Conservation (phyloP, 345 rosid genomes). For the Angophora floribunda region DNA sequence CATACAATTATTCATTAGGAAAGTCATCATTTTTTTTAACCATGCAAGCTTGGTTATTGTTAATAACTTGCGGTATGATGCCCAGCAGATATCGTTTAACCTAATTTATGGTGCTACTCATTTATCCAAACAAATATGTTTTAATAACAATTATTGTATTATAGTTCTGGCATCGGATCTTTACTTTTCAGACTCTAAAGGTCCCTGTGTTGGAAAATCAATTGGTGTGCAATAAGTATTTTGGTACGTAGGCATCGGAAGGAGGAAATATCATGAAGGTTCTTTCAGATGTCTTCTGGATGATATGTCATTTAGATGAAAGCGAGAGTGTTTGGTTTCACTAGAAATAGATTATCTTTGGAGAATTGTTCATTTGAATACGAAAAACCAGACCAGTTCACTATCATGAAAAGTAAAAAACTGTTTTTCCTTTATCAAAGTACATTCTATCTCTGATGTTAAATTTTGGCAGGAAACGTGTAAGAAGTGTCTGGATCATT, state of each 20-base stretch:
- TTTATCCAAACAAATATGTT: neutral
- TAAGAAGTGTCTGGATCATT: neutral
- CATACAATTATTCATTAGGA: neutral
- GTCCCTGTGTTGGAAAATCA: fast-evolving
- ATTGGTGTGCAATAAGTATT: neutral
- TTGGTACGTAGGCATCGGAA: neutral
- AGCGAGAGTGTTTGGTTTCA: neutral
- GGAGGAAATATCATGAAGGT: neutral
- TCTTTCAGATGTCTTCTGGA: neutral
- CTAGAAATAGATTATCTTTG: neutral
- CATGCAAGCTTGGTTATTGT: neutral
- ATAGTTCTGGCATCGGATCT: neutral
- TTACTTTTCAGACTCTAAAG: neutral
- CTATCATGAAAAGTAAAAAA: neutral
- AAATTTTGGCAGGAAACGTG: neutral
- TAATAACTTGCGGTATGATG: neutral
- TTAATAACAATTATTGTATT: neutral
- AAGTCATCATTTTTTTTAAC: neutral
- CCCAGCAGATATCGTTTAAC: neutral
- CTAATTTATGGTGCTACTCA: neutral
- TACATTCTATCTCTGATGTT: neutral
- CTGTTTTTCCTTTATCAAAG: neutral
- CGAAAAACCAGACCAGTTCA: neutral
- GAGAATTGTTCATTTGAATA: neutral
- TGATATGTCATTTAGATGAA: neutral